A percentile compares a stretch with the other conserved stretches of the same genome.
phyloP scores from a whole-genome alignment of 2,329 filamentous ascomycete species.

The Nigrospora osmanthi region DNA sequence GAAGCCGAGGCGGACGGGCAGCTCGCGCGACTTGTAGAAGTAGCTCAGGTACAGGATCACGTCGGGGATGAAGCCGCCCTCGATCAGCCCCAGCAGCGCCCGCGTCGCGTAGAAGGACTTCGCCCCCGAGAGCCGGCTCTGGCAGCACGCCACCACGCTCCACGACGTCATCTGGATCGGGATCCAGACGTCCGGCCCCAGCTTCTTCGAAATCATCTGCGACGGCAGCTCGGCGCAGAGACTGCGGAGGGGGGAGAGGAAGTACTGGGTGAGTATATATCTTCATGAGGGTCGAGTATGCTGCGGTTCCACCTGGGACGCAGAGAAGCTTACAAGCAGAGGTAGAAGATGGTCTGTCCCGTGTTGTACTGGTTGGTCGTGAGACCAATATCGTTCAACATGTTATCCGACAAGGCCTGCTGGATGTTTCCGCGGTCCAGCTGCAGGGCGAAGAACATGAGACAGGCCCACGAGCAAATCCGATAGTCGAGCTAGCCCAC shows the following conservation, averaged over 20 bases:
- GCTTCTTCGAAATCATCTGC: slow-evolving; percentile 14
- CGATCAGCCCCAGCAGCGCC: slow-evolving; percentile 22
- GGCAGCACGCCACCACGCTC: slow-evolving; percentile 22
- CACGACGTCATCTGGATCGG: slow-evolving; percentile 26
- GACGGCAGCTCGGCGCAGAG: slow-evolving; percentile 14
- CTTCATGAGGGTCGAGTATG: no score
- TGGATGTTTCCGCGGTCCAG: slow-evolving; percentile 38
- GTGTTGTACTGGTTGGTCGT: slow-evolving; percentile 18
- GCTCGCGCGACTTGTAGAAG: slow-evolving; percentile 2
- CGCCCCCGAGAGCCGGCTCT: slow-evolving; percentile 19
- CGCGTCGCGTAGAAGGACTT: slow-evolving; percentile 20
- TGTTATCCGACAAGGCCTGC: slow-evolving; percentile 24
- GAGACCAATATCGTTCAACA: slow-evolving; percentile 22
- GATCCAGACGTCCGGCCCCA: slow-evolving; percentile 18
- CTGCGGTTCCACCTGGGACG: background rate
- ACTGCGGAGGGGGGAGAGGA: background rate
- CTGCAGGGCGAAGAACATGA: slow-evolving; percentile 46
- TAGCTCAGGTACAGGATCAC: slow-evolving; percentile 20
- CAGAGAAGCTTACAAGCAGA: slow-evolving; percentile 3
- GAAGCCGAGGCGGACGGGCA: slow-evolving; percentile 19
- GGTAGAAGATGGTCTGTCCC: slow-evolving; percentile 6
- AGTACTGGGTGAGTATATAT: background rate
- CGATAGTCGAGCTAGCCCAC: slow-evolving; percentile 31
- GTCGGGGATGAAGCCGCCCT: slow-evolving; percentile 27
- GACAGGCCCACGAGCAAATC: slow-evolving; percentile 42